Base-by-base conservation (phyloP, 2,329 filamentous ascomycete genomes). In the Ophiocordyceps camponoti-saundersi region DNA sequence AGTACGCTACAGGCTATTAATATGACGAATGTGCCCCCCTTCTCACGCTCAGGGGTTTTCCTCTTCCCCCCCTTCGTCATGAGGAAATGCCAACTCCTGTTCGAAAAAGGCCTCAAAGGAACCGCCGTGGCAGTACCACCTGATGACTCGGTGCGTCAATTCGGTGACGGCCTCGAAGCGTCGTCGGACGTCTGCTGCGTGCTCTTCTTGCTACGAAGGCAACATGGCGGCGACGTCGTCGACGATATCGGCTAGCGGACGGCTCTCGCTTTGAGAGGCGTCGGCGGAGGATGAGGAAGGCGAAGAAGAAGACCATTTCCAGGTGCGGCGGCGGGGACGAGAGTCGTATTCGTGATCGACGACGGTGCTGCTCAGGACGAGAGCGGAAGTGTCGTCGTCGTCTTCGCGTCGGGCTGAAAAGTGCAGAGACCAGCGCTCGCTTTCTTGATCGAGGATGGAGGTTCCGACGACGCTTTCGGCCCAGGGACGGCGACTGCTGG, bases 381-480 rank as follows among this genome's bases (percentile, higher is more conserved):
- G 50, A 10, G 51, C 46, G 1, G 53, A 48, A 3, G 2, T 5
- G 6, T 32, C n/a, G 34, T 32, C n/a, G 34, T 53, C 48, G 30
- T 53, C 48, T 32, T 40, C 18, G n/a, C n/a, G 36, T 5, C 8
- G 16, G 16, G 34, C 46, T 20, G 55, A 47, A 43, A 69, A 64
- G 15, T 50, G 55, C 6, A 68, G 47, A n/a, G 59, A 56, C 46
- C 53, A 51, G 8, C 53, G 50, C 12, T 60, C 56, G 23, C 56
- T 55, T 3, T 56, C 54, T 42, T 46, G 42, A 34, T 60, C 53
- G 18, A 52, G 56, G 49, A 67, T 58, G 11, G 57, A 56, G 36
- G 59, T 61, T 44, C 59, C 62, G 45, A 60, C 55, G 26, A 61
- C 48, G 47, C 55, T 57, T 32, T 57, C 58, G 22, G 55, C 50